phyloP scores from a whole-genome alignment of 805 yeast species.

The Wickerhamiella sorbophila region DNA sequence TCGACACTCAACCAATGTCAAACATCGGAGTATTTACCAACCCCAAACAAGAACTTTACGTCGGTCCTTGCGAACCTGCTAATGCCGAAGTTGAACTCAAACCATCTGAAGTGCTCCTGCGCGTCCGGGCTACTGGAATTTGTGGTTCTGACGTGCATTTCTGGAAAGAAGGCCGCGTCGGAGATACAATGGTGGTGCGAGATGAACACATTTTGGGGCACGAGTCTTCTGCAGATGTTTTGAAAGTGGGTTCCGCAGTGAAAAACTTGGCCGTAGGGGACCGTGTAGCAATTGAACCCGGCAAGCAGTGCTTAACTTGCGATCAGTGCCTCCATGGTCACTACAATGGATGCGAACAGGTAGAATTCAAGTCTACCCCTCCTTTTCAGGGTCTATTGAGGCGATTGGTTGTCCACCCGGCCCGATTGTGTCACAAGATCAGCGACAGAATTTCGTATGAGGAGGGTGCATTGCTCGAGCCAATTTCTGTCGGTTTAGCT shows the following conservation, averaged over 20 bases:
- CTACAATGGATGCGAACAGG: conserved; percentile 27
- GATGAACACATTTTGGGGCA: conserved; percentile 47
- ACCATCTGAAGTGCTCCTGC: conserved; percentile 36
- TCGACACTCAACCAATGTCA: too few relatives aligned
- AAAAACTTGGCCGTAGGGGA: conserved; percentile 31
- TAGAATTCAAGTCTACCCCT: conserved; percentile 27
- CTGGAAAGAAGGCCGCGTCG: conserved; percentile 51
- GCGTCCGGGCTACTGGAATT: conserved; percentile 52
- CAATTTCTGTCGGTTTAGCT: conserved; percentile 39
- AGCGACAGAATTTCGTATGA: conserved; percentile 30
- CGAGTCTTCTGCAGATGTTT: conserved; percentile 33
- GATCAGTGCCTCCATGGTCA: conserved; percentile 24
- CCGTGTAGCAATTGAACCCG: conserved; percentile 34
- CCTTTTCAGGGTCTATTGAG: conserved; percentile 26
- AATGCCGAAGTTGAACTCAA: conserved; percentile 20
- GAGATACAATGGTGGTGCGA: conserved; percentile 37
- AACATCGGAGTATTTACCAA: conserved; percentile 24
- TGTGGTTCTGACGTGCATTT: conserved; percentile 67
- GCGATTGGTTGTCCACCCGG: conserved; percentile 27
- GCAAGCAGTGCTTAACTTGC: conserved; percentile 34
- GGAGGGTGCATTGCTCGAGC: conserved; percentile 44
- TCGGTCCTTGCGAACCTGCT: conserved; percentile 19
- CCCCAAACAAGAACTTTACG: conserved; percentile 23
- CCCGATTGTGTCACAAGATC: conserved; percentile 26
- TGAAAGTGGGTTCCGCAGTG: conserved; percentile 33